Evolutionary conservation across 164 flowering plant genomes (phyloP).

Genomic region (Aristolochia contorta): DNA sequence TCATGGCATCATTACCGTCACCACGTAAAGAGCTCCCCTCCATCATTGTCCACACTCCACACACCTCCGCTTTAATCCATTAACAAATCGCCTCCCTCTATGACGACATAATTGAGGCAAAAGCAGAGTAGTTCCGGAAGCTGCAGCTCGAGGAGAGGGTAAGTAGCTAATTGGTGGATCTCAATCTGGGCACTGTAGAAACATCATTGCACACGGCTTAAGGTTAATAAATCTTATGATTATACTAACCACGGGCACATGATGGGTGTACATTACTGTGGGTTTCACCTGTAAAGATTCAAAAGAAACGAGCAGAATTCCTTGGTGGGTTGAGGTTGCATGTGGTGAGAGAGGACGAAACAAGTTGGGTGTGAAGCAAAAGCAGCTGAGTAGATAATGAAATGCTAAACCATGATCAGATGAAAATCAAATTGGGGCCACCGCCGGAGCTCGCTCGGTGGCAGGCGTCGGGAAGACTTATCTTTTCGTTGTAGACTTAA

Average conservation of each 20-base stretch:
- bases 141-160: not conserved
- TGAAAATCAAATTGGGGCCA: too few species aligned
- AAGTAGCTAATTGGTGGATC: not conserved
- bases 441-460: too few species aligned
- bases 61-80: not conserved
- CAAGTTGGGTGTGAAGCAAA: too few species aligned
- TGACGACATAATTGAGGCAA: not conserved
- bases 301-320: too few species aligned
- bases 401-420: too few species aligned
- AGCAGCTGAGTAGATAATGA: too few species aligned
- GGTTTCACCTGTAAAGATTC: too few species aligned
- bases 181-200: not conserved
- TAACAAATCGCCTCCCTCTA: not conserved
- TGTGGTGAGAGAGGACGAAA: too few species aligned
- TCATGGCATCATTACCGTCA: constrained; percentile 3
- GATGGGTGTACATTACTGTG: not conserved
- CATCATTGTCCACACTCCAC: constrained; percentile 8
- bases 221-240: not conserved
- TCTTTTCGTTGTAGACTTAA: too few species aligned
- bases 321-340: too few species aligned
- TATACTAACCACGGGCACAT: not conserved
- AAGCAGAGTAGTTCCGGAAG: not conserved
- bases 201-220: constrained; percentile 2
- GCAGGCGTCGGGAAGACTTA: too few species aligned
- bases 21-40: not conserved